Percentiles rank a stretch among this genome's conserved stretches.
Conservation (phyloP, 2,329 filamentous ascomycete genomes). For the Xylaria sp. region DNA sequence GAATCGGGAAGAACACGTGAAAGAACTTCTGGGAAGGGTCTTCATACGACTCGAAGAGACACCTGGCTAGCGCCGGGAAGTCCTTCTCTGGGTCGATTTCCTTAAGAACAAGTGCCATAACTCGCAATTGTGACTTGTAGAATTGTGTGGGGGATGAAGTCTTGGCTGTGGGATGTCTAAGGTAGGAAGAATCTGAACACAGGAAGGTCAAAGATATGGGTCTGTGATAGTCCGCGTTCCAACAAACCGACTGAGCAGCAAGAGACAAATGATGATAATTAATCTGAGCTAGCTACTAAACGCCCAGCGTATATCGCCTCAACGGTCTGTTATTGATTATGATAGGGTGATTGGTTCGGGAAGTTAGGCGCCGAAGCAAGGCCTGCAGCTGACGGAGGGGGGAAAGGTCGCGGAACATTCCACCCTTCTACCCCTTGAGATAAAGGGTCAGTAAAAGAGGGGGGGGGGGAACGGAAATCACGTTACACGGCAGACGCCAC, state of each 20-base stretch:
- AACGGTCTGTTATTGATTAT: neutral
- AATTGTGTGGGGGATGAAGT: neutral
- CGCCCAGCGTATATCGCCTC: neutral
- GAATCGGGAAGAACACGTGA: constrained; percentile 44
- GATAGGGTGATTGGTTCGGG: neutral
- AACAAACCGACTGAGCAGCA: neutral
- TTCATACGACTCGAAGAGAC: constrained; percentile 46
- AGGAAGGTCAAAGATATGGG: neutral
- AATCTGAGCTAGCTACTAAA: neutral
- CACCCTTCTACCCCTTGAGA: neutral
- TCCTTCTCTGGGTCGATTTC: constrained; percentile 42
- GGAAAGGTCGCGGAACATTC: constrained; percentile 3
- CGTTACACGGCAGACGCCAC: neutral
- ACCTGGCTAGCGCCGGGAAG: constrained; percentile 42
- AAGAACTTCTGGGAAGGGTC: constrained; percentile 45
- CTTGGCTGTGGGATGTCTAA: neutral
- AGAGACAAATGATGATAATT: neutral
- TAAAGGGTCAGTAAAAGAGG: neutral
- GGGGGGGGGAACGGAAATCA: neutral
- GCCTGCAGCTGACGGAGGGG: neutral
- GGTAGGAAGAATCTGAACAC: neutral
- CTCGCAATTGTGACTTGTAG: neutral
- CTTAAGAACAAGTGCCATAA: constrained; percentile 36
- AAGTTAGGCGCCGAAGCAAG: neutral
- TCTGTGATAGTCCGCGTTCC: neutral